Evolutionary conservation across 257 asterid species (phyloP).

Genomic region (Apocynum venetum): DNA sequence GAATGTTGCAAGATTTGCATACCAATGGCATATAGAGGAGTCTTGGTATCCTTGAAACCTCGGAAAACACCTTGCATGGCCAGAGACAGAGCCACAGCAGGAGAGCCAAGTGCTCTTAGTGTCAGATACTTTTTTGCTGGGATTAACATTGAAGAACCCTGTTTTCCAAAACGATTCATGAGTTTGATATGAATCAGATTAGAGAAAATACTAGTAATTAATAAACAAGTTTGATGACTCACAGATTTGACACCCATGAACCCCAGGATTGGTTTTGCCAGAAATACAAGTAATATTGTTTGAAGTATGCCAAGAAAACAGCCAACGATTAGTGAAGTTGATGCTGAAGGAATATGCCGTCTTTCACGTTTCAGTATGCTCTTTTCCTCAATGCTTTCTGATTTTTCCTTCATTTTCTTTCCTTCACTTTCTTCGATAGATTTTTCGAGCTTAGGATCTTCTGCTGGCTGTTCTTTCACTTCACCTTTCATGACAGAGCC

Average conservation of each 20-base stretch:
- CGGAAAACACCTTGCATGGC: conserved; percentile 97
- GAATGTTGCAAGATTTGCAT: no score
- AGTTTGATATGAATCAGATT: no score
- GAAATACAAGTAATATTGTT: conserved; percentile 56
- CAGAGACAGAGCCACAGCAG: conserved; percentile 87
- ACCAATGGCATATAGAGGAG: conserved; percentile 92
- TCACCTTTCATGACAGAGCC: conserved; percentile 14
- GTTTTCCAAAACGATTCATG: background rate
- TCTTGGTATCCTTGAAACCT: conserved; percentile 85
- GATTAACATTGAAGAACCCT: conserved; percentile 82
- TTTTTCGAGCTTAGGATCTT: conserved; percentile 17
- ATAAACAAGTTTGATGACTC: conserved; percentile 5
- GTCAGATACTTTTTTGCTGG: conserved; percentile 73
- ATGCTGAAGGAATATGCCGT: conserved; percentile 79
- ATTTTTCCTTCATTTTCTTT: conserved; percentile 2
- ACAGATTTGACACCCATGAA: conserved; percentile 90
- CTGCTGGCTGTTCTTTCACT: conserved; percentile 11
- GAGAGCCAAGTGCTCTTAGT: conserved; percentile 88
- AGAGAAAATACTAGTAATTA: no score
- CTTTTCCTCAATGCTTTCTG: background rate
- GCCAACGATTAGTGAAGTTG: conserved; percentile 77
- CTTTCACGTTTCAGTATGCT: conserved; percentile 28
- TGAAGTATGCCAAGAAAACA: conserved; percentile 71
- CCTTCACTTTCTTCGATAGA: conserved; percentile 3
- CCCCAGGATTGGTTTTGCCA: conserved; percentile 53